Conservation (phyloP, 805 yeast species). For the Yamadazyma philogaea region DNA sequence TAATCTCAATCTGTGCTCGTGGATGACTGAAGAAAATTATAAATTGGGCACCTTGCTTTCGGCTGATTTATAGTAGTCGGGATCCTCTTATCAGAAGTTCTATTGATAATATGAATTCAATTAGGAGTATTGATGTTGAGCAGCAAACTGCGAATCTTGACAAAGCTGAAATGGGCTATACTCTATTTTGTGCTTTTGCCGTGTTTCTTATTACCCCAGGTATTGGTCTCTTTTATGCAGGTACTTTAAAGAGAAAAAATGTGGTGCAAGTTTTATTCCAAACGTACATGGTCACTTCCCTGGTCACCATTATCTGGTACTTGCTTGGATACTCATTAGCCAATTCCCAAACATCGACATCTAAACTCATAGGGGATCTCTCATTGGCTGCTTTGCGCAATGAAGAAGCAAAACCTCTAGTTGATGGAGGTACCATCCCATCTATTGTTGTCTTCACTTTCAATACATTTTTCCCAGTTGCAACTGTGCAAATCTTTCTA, state of each 20-base stretch:
- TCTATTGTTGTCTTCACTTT: slow-evolving; percentile 44
- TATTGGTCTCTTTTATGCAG: slow-evolving; percentile 46
- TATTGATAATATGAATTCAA: not conserved
- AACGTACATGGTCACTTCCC: slow-evolving; percentile 39
- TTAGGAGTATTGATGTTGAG: slow-evolving; percentile 1
- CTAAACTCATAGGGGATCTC: slow-evolving; percentile 33
- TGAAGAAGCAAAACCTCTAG: slow-evolving; percentile 37
- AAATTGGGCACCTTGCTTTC: too few species aligned
- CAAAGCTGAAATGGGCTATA: slow-evolving; percentile 49
- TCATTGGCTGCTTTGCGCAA: slow-evolving; percentile 37
- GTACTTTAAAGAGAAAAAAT: slow-evolving; percentile 39
- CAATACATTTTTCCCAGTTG: slow-evolving; percentile 46
- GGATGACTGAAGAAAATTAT: too few species aligned
- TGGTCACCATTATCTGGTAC: slow-evolving; percentile 42
- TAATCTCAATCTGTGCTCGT: too few species aligned
- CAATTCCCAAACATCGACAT: slow-evolving; percentile 30
- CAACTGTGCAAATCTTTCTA: slow-evolving; percentile 47
- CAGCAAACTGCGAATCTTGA: slow-evolving; percentile 24
- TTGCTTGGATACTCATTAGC: slow-evolving; percentile 46
- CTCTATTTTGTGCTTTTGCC: slow-evolving; percentile 45
- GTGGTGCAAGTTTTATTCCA: slow-evolving; percentile 45
- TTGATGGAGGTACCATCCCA: slow-evolving; percentile 48
- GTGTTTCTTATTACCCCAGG: slow-evolving; percentile 49
- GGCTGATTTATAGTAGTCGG: too few species aligned
- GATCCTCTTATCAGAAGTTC: not conserved